Conservation (phyloP, 2,329 filamentous ascomycete genomes). For the Davidsoniella neocaledoniae region DNA sequence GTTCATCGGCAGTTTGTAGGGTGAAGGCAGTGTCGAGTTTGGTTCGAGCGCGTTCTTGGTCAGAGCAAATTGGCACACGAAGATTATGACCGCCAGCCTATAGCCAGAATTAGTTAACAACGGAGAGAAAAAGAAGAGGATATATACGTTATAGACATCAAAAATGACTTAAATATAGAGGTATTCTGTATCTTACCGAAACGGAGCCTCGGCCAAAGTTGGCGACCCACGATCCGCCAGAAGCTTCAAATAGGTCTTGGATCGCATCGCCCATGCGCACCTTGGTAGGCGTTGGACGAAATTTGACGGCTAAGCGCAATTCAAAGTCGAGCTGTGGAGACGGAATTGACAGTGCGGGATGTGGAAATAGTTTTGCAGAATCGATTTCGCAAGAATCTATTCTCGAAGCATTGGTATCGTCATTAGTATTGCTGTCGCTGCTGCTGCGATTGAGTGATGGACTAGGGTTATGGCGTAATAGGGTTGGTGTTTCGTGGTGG, state of each 20-base stretch:
- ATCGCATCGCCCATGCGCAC: not conserved
- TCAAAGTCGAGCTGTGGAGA: slow-evolving; percentile 31
- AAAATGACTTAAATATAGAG: slow-evolving; percentile 14
- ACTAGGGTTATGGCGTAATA: too few species aligned
- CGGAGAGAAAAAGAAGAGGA: slow-evolving; percentile 14
- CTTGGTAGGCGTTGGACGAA: not conserved
- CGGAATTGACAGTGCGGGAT: slow-evolving; percentile 27
- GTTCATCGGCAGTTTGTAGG: slow-evolving; percentile 29
- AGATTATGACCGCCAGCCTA: slow-evolving; percentile 28
- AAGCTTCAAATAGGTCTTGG: slow-evolving; percentile 33
- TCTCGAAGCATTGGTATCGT: not conserved
- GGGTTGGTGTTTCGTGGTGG: too few species aligned
- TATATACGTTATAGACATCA: slow-evolving; percentile 14
- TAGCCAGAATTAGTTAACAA: not conserved
- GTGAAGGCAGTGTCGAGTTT: slow-evolving; percentile 24
- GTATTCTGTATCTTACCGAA: slow-evolving; percentile 22
- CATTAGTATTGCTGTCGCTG: too few species aligned
- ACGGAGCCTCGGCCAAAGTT: slow-evolving; percentile 32
- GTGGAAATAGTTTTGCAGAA: slow-evolving; percentile 19
- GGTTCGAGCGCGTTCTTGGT: slow-evolving; percentile 1
- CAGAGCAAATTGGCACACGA: not conserved
- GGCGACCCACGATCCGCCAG: slow-evolving; percentile 30
- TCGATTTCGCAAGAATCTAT: not conserved
- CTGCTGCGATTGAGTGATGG: too few species aligned
- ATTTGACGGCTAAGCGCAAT: slow-evolving; percentile 31